phyloP scores from a whole-genome alignment of 495 filamentous ascomycete genomes.

The Hypoxylon intermedium region DNA sequence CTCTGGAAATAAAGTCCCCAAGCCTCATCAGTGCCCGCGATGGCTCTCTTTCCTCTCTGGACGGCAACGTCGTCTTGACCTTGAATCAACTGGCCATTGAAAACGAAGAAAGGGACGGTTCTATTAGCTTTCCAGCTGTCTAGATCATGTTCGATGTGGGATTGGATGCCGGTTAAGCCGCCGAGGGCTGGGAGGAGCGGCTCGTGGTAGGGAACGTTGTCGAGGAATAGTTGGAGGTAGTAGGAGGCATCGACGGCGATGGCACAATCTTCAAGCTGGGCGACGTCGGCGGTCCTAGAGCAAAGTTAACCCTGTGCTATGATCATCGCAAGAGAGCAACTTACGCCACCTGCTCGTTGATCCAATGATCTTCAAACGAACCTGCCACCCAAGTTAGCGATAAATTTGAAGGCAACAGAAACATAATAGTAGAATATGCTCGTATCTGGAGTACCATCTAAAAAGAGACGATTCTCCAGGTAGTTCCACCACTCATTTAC shows the following conservation, averaged over 20 bases:
- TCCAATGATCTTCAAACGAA: conserved; percentile 53
- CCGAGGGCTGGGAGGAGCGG: conserved; percentile 89
- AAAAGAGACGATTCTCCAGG: background rate
- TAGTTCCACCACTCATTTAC: conserved; percentile 1
- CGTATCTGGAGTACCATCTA: conserved; percentile 18
- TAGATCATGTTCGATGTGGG: conserved; percentile 76
- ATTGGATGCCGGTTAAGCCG: conserved; percentile 79
- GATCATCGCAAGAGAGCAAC: background rate
- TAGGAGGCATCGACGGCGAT: conserved; percentile 90
- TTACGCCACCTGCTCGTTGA: conserved; percentile 55
- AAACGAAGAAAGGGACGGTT: conserved; percentile 81
- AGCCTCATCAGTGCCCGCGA: conserved; percentile 63
- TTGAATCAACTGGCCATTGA: conserved; percentile 81
- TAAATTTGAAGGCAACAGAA: background rate
- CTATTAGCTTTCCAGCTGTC: conserved; percentile 66
- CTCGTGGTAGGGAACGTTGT: conserved; percentile 72
- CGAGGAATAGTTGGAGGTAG: conserved; percentile 79
- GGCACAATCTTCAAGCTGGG: conserved; percentile 69
- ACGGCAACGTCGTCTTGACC: conserved; percentile 67
- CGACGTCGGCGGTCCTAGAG: conserved; percentile 45
- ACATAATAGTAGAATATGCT: conserved; percentile 1
- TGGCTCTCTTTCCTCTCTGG: conserved; percentile 55
- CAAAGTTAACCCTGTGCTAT: conserved; percentile 1
- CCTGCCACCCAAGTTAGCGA: conserved; percentile 43
- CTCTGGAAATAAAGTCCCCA: conserved; percentile 89